A percentile compares a stretch with the other conserved stretches of the same genome.
phyloP scores from a whole-genome alignment of 208 protist species.

The Trypanosoma theileri region DNA sequence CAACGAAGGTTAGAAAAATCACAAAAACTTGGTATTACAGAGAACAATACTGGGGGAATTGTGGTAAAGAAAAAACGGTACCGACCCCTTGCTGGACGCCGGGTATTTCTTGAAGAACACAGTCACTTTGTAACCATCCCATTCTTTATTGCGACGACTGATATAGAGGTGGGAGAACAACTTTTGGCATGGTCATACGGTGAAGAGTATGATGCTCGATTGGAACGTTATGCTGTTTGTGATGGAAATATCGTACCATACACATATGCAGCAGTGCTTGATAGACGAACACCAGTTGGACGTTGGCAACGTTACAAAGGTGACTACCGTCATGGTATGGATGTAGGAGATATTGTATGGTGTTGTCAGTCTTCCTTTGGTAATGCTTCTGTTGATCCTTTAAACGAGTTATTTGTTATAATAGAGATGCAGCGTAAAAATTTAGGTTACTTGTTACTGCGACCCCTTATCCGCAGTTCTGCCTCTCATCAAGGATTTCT shows the following conservation, averaged over 20 bases:
- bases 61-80: constrained; percentile 21
- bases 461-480: constrained; percentile 29
- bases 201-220: constrained; percentile 83
- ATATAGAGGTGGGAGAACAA: constrained; percentile 58
- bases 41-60: constrained; percentile 10
- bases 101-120: constrained; percentile 56
- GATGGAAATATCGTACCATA: constrained; percentile 66
- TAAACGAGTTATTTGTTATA: constrained; percentile 68
- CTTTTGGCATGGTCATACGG: constrained; percentile 89
- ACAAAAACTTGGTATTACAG: neutral
- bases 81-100: constrained; percentile 20
- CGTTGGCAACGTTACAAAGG: constrained; percentile 73
- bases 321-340: constrained; percentile 76
- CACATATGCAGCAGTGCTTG: constrained; percentile 60
- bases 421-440: constrained; percentile 37
- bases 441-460: constrained; percentile 54
- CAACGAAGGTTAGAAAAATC: neutral
- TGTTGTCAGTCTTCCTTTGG: constrained; percentile 36
- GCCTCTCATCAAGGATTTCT: constrained; percentile 21
- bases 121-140: constrained; percentile 74
- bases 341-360: constrained; percentile 78
- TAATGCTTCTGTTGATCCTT: constrained; percentile 7
- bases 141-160: constrained; percentile 79
- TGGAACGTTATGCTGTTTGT: constrained; percentile 74
- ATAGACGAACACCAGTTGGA: constrained; percentile 23